A percentile compares a stretch with the other conserved stretches of the same genome.
Evolutionary conservation across 2,329 filamentous ascomycete species (phyloP).

Genomic region (Claviceps citrina): DNA sequence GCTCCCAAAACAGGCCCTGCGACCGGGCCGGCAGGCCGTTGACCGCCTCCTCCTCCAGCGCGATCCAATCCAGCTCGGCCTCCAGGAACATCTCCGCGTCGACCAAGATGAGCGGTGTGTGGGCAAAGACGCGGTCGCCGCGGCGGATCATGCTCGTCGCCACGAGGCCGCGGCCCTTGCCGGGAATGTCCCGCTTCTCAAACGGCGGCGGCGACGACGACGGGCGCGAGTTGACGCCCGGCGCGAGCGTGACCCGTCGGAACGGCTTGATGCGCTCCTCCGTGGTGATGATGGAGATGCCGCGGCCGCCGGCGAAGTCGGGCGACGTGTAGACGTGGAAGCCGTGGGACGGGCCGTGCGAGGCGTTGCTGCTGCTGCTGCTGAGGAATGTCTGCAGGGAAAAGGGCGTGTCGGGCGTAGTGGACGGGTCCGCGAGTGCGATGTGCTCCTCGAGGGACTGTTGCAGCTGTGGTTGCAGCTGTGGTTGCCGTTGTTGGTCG

Average conservation of each 20-base stretch:
- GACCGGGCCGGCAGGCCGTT: constrained; percentile 2
- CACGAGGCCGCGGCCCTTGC: constrained; percentile 13
- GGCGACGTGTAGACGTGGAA: constrained; percentile 24
- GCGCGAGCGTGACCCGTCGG: constrained; percentile 6
- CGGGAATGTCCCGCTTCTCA: constrained; percentile 11
- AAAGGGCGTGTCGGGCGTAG: too few species aligned
- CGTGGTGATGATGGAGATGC: constrained; percentile 24
- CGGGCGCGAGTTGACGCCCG: constrained; percentile 16
- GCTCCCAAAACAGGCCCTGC: constrained; percentile 4
- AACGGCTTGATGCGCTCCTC: constrained; percentile 17
- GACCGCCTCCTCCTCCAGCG: constrained; percentile 5
- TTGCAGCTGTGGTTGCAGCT: too few species aligned
- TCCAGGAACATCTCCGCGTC: constrained; percentile 4
- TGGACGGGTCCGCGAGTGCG: too few species aligned
- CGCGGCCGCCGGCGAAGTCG: constrained; percentile 20
- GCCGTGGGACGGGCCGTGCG: constrained; percentile 14
- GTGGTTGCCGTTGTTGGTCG: too few species aligned
- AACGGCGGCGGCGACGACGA: constrained; percentile 9
- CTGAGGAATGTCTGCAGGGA: too few species aligned
- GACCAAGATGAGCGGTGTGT: constrained; percentile 7
- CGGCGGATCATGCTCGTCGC: constrained; percentile 12
- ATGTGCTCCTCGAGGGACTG: too few species aligned
- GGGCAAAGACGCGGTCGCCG: constrained; percentile 9
- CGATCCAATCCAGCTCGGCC: not conserved
- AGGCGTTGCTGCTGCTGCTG: not conserved